phyloP scores from a whole-genome alignment of 805 yeast species.

The Hermanozyma aechmeae region DNA sequence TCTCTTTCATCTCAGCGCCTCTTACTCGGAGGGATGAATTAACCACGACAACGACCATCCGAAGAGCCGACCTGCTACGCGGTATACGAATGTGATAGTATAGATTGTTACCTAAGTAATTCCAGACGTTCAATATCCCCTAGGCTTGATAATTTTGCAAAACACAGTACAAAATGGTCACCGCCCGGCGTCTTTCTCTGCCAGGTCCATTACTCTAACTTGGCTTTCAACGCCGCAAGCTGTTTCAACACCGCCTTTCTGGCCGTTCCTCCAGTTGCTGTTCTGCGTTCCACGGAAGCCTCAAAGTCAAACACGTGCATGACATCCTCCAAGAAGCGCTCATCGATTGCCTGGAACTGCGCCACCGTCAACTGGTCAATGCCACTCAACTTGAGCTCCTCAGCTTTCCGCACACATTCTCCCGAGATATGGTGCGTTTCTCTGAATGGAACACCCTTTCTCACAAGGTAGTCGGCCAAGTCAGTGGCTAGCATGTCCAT shows the following conservation, averaged over 20 bases:
- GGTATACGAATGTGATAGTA: too few species aligned
- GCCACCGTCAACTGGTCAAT: constrained; percentile 75
- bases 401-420: constrained; percentile 90
- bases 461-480: constrained; percentile 92
- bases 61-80: too few species aligned
- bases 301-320: constrained; percentile 85
- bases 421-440: constrained; percentile 99
- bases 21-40: too few species aligned
- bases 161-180: too few species aligned
- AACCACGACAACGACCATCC: too few species aligned
- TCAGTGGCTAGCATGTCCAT: constrained; percentile 99
- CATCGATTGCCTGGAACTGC: constrained; percentile 74
- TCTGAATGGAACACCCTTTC: constrained; percentile 98
- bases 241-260: constrained; percentile 80
- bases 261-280: constrained; percentile 96
- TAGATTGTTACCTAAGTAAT: too few species aligned
- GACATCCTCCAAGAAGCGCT: constrained; percentile 75
- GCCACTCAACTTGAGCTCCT: constrained; percentile 65
- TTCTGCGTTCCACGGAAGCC: constrained; percentile 90
- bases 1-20: too few species aligned
- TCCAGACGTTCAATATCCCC: too few species aligned
- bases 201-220: constrained; percentile 8
- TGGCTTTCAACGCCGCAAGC: constrained; percentile 29
- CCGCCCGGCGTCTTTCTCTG: too few species aligned
- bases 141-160: too few species aligned